Evolutionary conservation across 768 basidiomycete species (phyloP), one percentile per base, ranked within the genome.

Genomic region (Tylopilus intermedius): DNA sequence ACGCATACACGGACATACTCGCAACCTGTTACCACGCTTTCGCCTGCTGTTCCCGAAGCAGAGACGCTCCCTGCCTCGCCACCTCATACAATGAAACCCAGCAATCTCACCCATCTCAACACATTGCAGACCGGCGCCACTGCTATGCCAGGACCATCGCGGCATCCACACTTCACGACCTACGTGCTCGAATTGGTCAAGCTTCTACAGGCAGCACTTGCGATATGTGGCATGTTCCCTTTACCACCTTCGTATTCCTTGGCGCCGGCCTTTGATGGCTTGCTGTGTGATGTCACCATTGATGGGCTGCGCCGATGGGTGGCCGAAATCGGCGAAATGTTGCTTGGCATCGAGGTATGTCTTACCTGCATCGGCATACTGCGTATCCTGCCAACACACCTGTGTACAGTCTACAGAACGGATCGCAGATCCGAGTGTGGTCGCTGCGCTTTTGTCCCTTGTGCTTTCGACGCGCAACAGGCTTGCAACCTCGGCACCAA

Each of bases 181-280:
- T 81, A 83, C 24, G 87, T 92, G 5, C 76, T 92, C 15, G 86
- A 89, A 63, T 76, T 93, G 26, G 82, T 92, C 58, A 84, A 81
- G 63, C 73, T 89, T 57, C 69, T 91, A 33, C 90, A 92, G 62
- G 79, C 82, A 9, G 81, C 79, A 27, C 77, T 93, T 30, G 71
- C 76, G 46, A 75, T 90, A 47, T 92, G 86, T 64, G 88, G 88
- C 53, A 72, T 87, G 69, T 88, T 79, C 50, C 74, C 70, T 24
- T 45, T 74, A 26, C 46, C 59, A 6, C 46, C 54, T 42, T 60
- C 49, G 30, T 49, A 54, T 33, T 33, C 51, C 29, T 42, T 51
- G 13, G 53, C 45, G 45, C 43, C 45, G 40, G 51, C 48, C 21
- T 62, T 78, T 40, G 82, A 92, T 66, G 90, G 90, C 1, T 74